A percentile compares a stretch with the other conserved stretches of the same genome.
Evolutionary conservation across 805 yeast species (phyloP).

Genomic region (Wickerhamiella azymoides): DNA sequence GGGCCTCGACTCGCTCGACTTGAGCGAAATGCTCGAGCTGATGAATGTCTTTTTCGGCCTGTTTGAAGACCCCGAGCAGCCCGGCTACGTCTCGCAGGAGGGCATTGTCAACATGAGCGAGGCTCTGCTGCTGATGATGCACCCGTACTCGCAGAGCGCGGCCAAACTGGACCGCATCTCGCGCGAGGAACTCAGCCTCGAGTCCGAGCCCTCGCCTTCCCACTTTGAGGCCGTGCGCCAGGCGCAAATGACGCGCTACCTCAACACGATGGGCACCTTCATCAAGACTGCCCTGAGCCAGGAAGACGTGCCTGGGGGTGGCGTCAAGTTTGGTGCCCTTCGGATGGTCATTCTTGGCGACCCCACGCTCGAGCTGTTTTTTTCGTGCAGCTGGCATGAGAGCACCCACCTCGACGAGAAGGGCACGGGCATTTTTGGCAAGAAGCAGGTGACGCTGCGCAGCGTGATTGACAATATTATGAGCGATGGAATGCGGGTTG

Average conservation of each 20-base stretch:
- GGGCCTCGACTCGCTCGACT: constrained; percentile 58
- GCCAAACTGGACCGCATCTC: constrained; percentile 48
- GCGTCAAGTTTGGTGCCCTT: constrained; percentile 61
- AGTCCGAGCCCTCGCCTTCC: constrained; percentile 36
- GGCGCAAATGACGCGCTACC: constrained; percentile 38
- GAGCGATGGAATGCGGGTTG: constrained; percentile 87
- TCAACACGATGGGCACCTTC: constrained; percentile 76
- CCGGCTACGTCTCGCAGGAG: constrained; percentile 57
- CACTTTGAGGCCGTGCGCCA: constrained; percentile 27
- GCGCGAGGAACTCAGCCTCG: constrained; percentile 29
- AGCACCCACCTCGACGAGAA: constrained; percentile 46
- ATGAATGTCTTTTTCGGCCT: constrained; percentile 68
- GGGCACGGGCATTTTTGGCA: constrained; percentile 31
- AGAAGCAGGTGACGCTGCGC: constrained; percentile 41
- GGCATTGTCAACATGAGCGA: constrained; percentile 76
- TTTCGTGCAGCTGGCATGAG: constrained; percentile 51
- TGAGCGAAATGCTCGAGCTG: constrained; percentile 62
- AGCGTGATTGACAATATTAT: constrained; percentile 83
- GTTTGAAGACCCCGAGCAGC: constrained; percentile 42
- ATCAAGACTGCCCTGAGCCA: constrained; percentile 71
- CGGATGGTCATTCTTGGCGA: constrained; percentile 91
- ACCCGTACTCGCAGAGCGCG: constrained; percentile 70
- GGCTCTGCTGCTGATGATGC: constrained; percentile 66
- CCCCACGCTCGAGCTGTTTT: constrained; percentile 79
- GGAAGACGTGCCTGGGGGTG: constrained; percentile 18